Conservation (phyloP, 331 rosid species). For the Acacia concinna region DNA sequence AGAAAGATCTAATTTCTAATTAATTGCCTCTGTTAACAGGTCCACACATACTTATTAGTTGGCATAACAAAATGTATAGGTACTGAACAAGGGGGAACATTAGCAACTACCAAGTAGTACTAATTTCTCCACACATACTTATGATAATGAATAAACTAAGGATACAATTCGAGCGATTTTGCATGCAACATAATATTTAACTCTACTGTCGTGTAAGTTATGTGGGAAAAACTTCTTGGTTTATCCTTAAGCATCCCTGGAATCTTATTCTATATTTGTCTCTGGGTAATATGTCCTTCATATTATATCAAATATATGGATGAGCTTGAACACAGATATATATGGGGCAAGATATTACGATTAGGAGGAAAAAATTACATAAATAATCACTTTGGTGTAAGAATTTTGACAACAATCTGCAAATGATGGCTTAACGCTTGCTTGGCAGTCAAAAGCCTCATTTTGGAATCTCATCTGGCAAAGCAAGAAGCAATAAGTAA, state of each 20-base stretch:
- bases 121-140: slow-evolving; percentile 6
- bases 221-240: not conserved
- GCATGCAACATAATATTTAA: slow-evolving; percentile 22
- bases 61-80: slow-evolving; percentile 19
- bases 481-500: not conserved
- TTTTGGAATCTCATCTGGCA: slow-evolving; percentile 62
- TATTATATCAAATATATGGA: slow-evolving; percentile 13
- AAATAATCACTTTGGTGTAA: not conserved
- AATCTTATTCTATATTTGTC: not conserved
- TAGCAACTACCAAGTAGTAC: slow-evolving; percentile 15
- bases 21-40: no score
- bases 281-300: slow-evolving; percentile 14
- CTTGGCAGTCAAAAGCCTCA: slow-evolving; percentile 74
- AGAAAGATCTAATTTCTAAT: no score
- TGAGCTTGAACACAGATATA: slow-evolving; percentile 15
- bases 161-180: slow-evolving; percentile 12
- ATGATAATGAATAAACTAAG: no score
- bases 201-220: not conserved
- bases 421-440: slow-evolving; percentile 12
- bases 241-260: not conserved
- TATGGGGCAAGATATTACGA: not conserved
- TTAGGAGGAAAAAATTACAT: not conserved
- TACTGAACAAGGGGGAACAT: slow-evolving; percentile 42
- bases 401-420: slow-evolving; percentile 8
- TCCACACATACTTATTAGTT: slow-evolving; percentile 28